Base-by-base conservation (phyloP, 225 moss, liverwort and hornwort species). In the Rhytidiadelphus loreus region DNA sequence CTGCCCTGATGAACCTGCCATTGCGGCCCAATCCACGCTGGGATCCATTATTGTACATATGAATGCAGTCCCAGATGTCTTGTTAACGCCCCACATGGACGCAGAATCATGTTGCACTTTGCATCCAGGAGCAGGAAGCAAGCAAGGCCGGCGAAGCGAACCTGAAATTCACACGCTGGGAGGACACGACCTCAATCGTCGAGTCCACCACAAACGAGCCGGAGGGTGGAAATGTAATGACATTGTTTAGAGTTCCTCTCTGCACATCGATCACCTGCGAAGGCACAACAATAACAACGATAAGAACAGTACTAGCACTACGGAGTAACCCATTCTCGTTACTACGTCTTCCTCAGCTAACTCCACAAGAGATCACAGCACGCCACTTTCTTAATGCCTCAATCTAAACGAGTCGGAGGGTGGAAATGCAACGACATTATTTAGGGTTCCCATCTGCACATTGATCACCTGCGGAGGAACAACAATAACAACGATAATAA, bases 81-180 rank as follows among this genome's bases (percentile, higher is more conserved):
- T 43, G 72, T 20, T 77, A 71, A 77, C 33, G 50, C 81, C 83
- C 28, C 86, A 83, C 35, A 87, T 46, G 74, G 21, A 85, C 81
- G 80, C 8, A 39, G n/a, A 72, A 39, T 82, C 81, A 71, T 15
- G 69, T 57, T 41, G 80, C 80, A 87, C 82, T 82, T 21, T 20
- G 82, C 87, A 68, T 72, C 52, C 77, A 29, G 43, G 30, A 62
- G 57, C 88, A 74, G 39, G 66, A 66, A 80, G 79, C 75, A n/a
- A 87, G 70, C 60, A 87, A 82, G 81, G 52, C 58, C 69, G 61
- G 64, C 81, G 68, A 72, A 58, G 56, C 43, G 83, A 35, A 95
- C 95, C 93, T 95, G 92, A 98, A 98, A 86, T 96, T 93, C 80
- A 97, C 92, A 43, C 98, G 93, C 91, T 97, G 96, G 28, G 93